Evolutionary conservation across 257 asterid genomes (phyloP).

Genomic region (Scutellaria barbata): DNA sequence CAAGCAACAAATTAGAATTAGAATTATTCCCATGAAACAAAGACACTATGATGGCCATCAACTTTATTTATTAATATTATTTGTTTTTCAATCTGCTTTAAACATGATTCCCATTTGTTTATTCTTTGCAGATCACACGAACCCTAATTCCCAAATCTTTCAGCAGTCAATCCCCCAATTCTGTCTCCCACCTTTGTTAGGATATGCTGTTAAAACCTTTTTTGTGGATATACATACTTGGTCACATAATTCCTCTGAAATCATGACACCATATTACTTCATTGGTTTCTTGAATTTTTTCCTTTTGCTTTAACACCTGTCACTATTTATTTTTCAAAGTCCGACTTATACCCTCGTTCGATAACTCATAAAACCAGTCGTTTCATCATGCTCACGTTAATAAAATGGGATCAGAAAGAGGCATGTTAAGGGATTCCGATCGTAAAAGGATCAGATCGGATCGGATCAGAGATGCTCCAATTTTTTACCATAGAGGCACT

Average conservation of each 20-base stretch:
- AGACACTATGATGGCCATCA: constrained; percentile 39
- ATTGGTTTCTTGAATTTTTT: too few relatives aligned
- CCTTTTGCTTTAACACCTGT: background rate
- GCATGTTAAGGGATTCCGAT: background rate
- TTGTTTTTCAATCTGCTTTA: constrained; percentile 34
- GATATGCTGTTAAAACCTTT: too few relatives aligned
- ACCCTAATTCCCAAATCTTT: constrained; percentile 41
- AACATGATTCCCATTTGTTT: constrained; percentile 37
- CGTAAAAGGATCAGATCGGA: background rate
- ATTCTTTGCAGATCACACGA: constrained; percentile 35
- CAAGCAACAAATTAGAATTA: constrained; percentile 32
- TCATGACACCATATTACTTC: background rate
- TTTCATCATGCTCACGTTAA: too few relatives aligned
- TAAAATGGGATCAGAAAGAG: background rate
- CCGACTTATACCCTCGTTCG: too few relatives aligned
- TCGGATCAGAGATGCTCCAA: background rate
- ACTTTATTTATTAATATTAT: constrained; percentile 19
- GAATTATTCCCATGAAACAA: constrained; percentile 36
- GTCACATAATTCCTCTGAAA: background rate
- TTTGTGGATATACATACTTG: background rate
- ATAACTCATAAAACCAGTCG: too few relatives aligned
- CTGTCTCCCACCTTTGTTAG: constrained; percentile 47
- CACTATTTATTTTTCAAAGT: too few relatives aligned
- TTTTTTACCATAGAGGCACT: too few relatives aligned
- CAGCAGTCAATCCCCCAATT: constrained; percentile 32